phyloP scores from a whole-genome alignment of 139 green algal genomes.

The Ulvella scutata region DNA sequence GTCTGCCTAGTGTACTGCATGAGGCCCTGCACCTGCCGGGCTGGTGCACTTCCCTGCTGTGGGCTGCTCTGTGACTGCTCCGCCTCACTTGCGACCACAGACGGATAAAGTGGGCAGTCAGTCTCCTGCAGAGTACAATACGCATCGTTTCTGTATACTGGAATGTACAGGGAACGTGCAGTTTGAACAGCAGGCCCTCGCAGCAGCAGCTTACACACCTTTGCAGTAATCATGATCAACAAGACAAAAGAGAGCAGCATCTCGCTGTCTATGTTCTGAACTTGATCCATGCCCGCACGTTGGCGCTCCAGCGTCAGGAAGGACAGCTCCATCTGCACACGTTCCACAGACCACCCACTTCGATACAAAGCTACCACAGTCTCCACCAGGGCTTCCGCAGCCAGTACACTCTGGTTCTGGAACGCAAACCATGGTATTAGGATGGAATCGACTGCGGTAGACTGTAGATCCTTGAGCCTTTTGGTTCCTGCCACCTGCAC shows the following conservation, averaged over 20 bases:
- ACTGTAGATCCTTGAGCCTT: too few relatives aligned
- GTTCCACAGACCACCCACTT: not conserved
- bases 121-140: slow-evolving; percentile 2
- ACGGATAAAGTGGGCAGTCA: not conserved
- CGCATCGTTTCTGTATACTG: too few relatives aligned
- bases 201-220: not conserved
- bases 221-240: not conserved
- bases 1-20: not conserved
- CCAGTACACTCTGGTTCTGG: slow-evolving; percentile 1
- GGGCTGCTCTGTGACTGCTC: not conserved
- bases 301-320: not conserved
- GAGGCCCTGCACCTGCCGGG: not conserved
- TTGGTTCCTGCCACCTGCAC: too few relatives aligned
- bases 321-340: not conserved
- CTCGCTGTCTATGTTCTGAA: not conserved
- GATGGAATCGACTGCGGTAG: not conserved
- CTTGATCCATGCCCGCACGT: not conserved
- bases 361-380: not conserved
- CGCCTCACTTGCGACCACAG: not conserved
- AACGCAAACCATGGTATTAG: not conserved
- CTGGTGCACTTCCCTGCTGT: not conserved
- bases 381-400: not conserved
- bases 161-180: too few relatives aligned
- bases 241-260: not conserved
- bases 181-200: not conserved